Evolutionary conservation across 768 basidiomycete species (phyloP).

Genomic region (Dioszegia aurantiaca): DNA sequence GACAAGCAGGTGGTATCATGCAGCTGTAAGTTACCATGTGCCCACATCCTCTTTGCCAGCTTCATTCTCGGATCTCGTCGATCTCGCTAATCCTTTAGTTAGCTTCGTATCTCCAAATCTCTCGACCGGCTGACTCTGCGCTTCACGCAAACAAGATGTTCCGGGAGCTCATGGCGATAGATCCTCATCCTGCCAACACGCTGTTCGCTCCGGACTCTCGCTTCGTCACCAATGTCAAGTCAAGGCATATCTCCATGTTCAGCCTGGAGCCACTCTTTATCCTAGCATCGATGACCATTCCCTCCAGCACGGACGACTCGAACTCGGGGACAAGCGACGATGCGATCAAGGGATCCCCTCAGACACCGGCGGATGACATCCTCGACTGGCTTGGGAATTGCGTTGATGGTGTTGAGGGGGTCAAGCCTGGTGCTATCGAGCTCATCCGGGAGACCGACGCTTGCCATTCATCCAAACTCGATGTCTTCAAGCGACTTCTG

Average conservation of each 20-base stretch:
- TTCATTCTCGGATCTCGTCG: not conserved
- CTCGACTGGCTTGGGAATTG: slow-evolving; percentile 3
- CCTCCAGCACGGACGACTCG: not conserved
- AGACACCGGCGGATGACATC: not conserved
- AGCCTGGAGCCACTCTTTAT: slow-evolving; percentile 23
- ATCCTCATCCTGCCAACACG: slow-evolving; percentile 3
- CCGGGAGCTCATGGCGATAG: not conserved
- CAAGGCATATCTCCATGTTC: slow-evolving; percentile 26
- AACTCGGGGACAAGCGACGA: too few relatives aligned
- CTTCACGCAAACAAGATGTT: slow-evolving; percentile 4
- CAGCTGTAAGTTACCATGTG: slow-evolving; percentile 7
- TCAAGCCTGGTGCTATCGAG: slow-evolving; percentile 11
- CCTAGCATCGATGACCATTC: slow-evolving; percentile 11
- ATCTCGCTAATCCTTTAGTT: slow-evolving; percentile 7
- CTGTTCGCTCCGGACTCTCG: slow-evolving; percentile 14
- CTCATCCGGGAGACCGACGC: slow-evolving; percentile 11
- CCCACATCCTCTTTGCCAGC: not conserved
- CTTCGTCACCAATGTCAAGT: not conserved
- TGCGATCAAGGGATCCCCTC: not conserved
- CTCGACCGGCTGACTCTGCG: slow-evolving; percentile 5
- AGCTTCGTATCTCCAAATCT: slow-evolving; percentile 14
- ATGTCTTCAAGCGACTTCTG: slow-evolving; percentile 20
- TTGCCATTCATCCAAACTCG: slow-evolving; percentile 9
- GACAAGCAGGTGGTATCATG: slow-evolving; percentile 28
- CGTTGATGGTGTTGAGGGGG: slow-evolving; percentile 6